Evolutionary conservation across 2,329 filamentous ascomycete species (phyloP).

Genomic region (Pseudocercospora eumusae): DNA sequence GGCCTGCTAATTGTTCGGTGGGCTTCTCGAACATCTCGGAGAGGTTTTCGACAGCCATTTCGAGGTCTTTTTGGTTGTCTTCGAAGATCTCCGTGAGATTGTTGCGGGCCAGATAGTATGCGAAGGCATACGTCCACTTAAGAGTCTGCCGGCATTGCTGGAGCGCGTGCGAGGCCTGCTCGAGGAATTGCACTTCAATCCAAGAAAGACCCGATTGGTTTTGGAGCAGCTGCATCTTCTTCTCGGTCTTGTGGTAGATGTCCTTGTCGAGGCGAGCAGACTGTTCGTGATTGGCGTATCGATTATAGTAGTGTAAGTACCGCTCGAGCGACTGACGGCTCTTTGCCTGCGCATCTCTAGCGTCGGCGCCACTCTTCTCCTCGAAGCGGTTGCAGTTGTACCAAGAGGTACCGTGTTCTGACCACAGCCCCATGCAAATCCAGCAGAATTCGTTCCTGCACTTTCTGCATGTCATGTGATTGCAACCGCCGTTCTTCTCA

Average conservation of each 20-base stretch:
- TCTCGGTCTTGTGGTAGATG: constrained; percentile 92
- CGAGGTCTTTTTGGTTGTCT: constrained; percentile 96
- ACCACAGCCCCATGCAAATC: constrained; percentile 99
- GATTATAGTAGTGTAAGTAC: constrained; percentile 99
- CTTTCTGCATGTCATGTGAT: constrained; percentile 96
- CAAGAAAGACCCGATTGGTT: constrained; percentile 93
- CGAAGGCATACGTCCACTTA: constrained; percentile 99
- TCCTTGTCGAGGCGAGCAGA: constrained; percentile 96
- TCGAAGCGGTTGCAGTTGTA: constrained; percentile 99
- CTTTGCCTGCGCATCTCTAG: constrained; percentile 86
- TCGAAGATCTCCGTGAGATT: constrained; percentile 97
- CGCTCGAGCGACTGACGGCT: constrained; percentile 88
- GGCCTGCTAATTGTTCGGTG: constrained; percentile 75
- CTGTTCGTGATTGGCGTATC: constrained; percentile 98
- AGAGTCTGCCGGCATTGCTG: constrained; percentile 97
- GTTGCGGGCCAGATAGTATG: constrained; percentile 94
- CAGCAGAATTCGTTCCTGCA: constrained; percentile 98
- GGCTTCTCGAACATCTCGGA: constrained; percentile 99
- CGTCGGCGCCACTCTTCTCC: constrained; percentile 89
- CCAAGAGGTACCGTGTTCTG: constrained; percentile 97
- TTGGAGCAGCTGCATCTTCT: constrained; percentile 97
- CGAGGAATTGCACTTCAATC: constrained; percentile 98
- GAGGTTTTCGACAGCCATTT: constrained; percentile 93
- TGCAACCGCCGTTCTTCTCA: constrained; percentile 97
- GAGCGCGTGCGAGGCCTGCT: constrained; percentile 86